Evolutionary conservation across 139 green algal genomes (phyloP), one percentile per base, ranked within the genome.

Genomic region (Parachlorella kessleri): DNA sequence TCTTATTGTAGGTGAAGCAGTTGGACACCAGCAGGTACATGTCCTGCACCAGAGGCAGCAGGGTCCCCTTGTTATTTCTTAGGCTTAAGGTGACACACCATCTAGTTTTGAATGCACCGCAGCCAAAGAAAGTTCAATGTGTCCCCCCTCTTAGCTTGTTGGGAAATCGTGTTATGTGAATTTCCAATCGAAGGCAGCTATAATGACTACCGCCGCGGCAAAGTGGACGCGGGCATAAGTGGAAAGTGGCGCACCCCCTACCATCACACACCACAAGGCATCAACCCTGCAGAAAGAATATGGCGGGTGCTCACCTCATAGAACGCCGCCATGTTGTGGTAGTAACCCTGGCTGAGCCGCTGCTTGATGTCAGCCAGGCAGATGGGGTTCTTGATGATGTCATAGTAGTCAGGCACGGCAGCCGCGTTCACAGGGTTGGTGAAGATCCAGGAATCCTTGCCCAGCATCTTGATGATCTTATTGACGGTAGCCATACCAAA

Each of bases 11-110:
- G 23, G 55, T 37, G 71, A 79, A 70, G 77, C 82, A 87, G 53
- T 87, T 87, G 70, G 77, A 68, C 28, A 73, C 75, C 32, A 87
- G 70, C 71, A 80, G 63, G 70, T 81, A 41, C 53, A 84, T 73
- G 80, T 87, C 82, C 65, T 87, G 76, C 23, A 21, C 37, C 3
- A 30, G 54, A 38, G 24, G 24, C n/a, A n/a, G n/a, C n/a, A n/a
- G n/a, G n/a, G n/a, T n/a, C n/a, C n/a, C n/a, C n/a, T n/a, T n/a
- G n/a, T n/a, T n/a, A n/a, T n/a, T n/a, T n/a, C n/a, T n/a, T n/a
- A n/a, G n/a, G n/a, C n/a, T n/a, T n/a, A n/a, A n/a, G n/a, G n/a
- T n/a, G n/a, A n/a, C n/a, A n/a, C n/a, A n/a, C n/a, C n/a, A n/a
- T n/a, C n/a, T n/a, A n/a, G n/a, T n/a, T n/a, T n/a, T n/a, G n/a